Base-by-base conservation (phyloP, 1,284 basidiomycete species). In the Irpex sp. region DNA sequence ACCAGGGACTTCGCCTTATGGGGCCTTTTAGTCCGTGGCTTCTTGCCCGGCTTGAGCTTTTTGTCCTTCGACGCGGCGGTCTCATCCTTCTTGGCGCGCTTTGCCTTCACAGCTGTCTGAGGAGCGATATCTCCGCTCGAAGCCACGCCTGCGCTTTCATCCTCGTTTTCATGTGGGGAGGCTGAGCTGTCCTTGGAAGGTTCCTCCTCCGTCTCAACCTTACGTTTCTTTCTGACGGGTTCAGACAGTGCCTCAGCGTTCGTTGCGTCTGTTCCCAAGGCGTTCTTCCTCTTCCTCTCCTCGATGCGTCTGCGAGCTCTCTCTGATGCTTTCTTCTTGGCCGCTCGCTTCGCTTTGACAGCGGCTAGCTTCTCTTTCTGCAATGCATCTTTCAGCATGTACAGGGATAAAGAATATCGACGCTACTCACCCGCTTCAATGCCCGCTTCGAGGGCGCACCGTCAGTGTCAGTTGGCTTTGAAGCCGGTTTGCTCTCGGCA, bases 371-470 rank as follows among this genome's bases (percentile, higher is more conserved):
- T 79, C 16, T 67, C 72, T 78, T 77, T 78, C 83, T 87, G 67
- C 35, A 56, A 59, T 57, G 47, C 21, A 8, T 9, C 14, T 16
- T 35, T 18, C 8, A 36, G 21, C 14, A 37, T 4, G 61, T 10
- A 35, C 28, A 42, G 35, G 4, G 2, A 28, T 5, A 5, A 28
- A 5, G 3, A 12, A 55, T 33, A 66, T 83, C 84, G 5, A 36
- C n/a, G 51, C 5, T 18, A 65, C 78, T 28, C 67, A 84, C 86
- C 67, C 82, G 78, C 71, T 85, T 87, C 62, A 80, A 70, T 7
- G 79, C 79, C 55, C 87, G 78, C 65, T 83, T 86, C 2, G 86
- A 88, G 12, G 51, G 19, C 0, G 45, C 14, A 19, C 33, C 52
- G 39, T 61, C 56, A 16, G 55, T 64, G 0, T 62, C 33, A 33